Percentiles rank a stretch among this genome's conserved stretches.
phyloP scores from a whole-genome alignment of 1,139 yeast species.

The Candida gigantensis region DNA sequence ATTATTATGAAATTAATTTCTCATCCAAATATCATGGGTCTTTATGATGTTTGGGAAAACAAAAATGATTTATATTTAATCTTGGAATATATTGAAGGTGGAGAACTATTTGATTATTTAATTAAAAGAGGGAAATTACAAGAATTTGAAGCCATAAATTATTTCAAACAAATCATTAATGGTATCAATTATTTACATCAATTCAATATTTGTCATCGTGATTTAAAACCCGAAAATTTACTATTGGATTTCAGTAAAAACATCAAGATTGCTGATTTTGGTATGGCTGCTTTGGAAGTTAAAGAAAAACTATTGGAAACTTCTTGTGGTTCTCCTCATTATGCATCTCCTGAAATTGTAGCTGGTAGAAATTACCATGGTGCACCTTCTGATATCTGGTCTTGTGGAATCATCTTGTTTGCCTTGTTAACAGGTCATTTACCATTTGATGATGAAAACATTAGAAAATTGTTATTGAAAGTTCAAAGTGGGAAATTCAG shows the following conservation, averaged over 20 bases:
- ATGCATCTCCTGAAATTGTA: constrained; percentile 97
- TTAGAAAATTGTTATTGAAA: constrained; percentile 77
- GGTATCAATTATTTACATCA: constrained; percentile 95
- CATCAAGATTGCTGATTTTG: constrained; percentile 96
- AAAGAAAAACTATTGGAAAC: constrained; percentile 84
- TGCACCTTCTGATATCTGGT: constrained; percentile 97
- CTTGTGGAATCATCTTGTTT: constrained; percentile 93
- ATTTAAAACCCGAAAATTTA: constrained; percentile 91
- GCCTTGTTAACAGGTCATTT: constrained; percentile 92
- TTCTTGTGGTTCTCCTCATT: constrained; percentile 97
- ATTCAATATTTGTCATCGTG: constrained; percentile 93
- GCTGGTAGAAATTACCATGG: constrained; percentile 95
- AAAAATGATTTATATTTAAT: constrained; percentile 89
- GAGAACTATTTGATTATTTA: constrained; percentile 89
- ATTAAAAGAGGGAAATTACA: constrained; percentile 86
- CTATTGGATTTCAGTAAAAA: constrained; percentile 82
- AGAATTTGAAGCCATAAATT: constrained; percentile 85
- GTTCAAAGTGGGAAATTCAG: constrained; percentile 87
- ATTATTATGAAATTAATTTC: constrained; percentile 88
- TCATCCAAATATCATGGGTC: constrained; percentile 93
- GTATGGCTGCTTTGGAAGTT: constrained; percentile 99
- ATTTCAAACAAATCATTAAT: constrained; percentile 86
- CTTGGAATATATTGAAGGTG: constrained; percentile 95
- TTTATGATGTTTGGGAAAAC: constrained; percentile 98
- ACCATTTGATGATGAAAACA: constrained; percentile 96